A percentile compares a stretch with the other conserved stretches of the same genome.
phyloP scores from a whole-genome alignment of 768 basidiomycete genomes.

The Amanita pallidorosea region DNA sequence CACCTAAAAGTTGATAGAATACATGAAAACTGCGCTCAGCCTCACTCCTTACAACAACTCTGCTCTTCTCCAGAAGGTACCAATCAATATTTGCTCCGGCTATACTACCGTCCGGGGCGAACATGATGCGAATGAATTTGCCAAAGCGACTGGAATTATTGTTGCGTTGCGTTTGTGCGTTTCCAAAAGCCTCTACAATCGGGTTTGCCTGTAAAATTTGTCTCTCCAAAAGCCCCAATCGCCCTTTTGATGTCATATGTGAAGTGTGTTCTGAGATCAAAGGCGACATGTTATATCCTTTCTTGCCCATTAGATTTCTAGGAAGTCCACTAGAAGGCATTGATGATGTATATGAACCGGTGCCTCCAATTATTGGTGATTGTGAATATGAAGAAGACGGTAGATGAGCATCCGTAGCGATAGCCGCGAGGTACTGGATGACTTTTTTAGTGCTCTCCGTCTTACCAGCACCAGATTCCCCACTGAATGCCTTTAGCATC shows the following conservation, averaged over 20 bases:
- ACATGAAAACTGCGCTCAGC: conserved; percentile 95
- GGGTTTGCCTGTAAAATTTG: conserved; percentile 98
- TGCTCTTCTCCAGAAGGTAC: conserved; percentile 96
- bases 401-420: conserved; percentile 72
- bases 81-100: conserved; percentile 98
- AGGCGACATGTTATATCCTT: conserved; percentile 34
- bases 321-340: conserved; percentile 64
- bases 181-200: conserved; percentile 95
- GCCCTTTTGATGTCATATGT: conserved; percentile 50
- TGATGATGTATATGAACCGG: conserved; percentile 36
- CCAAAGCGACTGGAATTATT: conserved; percentile 99
- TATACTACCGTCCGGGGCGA: conserved; percentile 87
- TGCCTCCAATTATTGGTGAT: conserved; percentile 46
- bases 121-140: conserved; percentile 95
- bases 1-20: conserved; percentile 88
- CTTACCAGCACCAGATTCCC: conserved; percentile 98
- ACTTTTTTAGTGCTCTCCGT: conserved; percentile 99
- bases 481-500: conserved; percentile 37
- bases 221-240: conserved; percentile 82
- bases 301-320: conserved; percentile 50
- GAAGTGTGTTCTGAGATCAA: conserved; percentile 33
- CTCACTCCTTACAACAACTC: conserved; percentile 80
- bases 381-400: conserved; percentile 54
- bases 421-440: conserved; percentile 97
- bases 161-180: conserved; percentile 96